A percentile compares a stretch with the other conserved stretches of the same genome.
Conservation (phyloP, 2,329 filamentous ascomycete genomes). For the Ampelomyces quisqualis region DNA sequence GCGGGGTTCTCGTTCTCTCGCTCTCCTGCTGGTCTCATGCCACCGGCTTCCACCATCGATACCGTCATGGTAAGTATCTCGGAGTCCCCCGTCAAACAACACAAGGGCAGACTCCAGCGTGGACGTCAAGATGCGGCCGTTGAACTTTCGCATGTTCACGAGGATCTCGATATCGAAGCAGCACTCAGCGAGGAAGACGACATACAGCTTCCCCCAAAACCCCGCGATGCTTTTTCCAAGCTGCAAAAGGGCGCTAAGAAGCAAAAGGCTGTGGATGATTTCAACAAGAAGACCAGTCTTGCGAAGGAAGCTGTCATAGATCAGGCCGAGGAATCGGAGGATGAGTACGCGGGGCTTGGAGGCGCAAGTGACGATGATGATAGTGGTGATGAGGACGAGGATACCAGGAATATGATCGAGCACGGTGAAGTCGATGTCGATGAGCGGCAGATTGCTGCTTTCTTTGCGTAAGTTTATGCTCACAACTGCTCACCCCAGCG, state of each 20-base stretch:
- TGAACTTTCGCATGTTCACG: slow-evolving; percentile 49
- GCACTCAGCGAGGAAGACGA: slow-evolving; percentile 28
- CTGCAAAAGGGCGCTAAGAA: slow-evolving; percentile 68
- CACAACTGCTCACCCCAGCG: slow-evolving; percentile 1
- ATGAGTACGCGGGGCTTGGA: slow-evolving; percentile 93
- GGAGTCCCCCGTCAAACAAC: slow-evolving; percentile 67
- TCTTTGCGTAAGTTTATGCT: slow-evolving; percentile 72
- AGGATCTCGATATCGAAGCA: slow-evolving; percentile 39
- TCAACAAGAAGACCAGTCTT: slow-evolving; percentile 82
- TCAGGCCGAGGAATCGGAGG: slow-evolving; percentile 94
- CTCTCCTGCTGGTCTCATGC: slow-evolving; percentile 67
- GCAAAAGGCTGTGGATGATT: slow-evolving; percentile 54
- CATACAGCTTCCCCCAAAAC: slow-evolving; percentile 39
- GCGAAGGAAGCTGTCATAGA: slow-evolving; percentile 85
- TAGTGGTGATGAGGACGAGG: slow-evolving; percentile 70
- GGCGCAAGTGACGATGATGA: slow-evolving; percentile 89
- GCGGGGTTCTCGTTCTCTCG: slow-evolving; percentile 68
- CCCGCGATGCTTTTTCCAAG: slow-evolving; percentile 63
- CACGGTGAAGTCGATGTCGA: slow-evolving; percentile 74
- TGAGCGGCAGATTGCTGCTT: slow-evolving; percentile 77
- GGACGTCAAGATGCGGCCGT: slow-evolving; percentile 43
- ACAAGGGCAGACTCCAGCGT: slow-evolving; percentile 59
- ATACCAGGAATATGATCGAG: slow-evolving; percentile 87
- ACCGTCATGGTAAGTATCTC: slow-evolving; percentile 61
- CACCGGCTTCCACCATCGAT: slow-evolving; percentile 67